Evolutionary conservation across 2,329 filamentous ascomycete genomes (phyloP), one percentile per base, ranked within the genome.

Genomic region (Aspergillus alliaceus): DNA sequence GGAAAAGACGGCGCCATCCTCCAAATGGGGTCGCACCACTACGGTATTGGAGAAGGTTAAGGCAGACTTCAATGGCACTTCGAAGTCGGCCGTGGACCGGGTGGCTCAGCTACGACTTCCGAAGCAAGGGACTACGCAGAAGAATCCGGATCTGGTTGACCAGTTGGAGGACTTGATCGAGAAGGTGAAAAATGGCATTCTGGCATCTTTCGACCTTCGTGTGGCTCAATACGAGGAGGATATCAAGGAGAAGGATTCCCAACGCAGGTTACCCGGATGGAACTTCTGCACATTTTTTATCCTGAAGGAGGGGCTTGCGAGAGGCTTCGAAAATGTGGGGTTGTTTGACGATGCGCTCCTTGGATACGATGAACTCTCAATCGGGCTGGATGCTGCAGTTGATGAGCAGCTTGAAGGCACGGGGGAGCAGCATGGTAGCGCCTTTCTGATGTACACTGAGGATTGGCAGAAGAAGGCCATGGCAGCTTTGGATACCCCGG

Each of bases 261-360:
- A 98, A 72, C 84, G 93, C 47, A 87, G 82, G 32, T 77, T 99
- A 18, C 95, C 95, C 0, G 95, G 95, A 0, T 99, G 95, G 95
- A 99, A 99, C 70, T 99, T 99, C 71, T 98, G 95, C 75, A 99
- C 95, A 0, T 99, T 99, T 72, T 99, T 99, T 72, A 93, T 99
- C 15, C 82, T 99, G 8, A 99, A 99, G 69, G 95, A 99, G 73
- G 95, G 95, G 0, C 79, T 99, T 34, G 93, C 95, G 1, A 85
- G 91, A 64, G 96, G 93, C 0, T 96, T 99, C 64, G 96, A 99
- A 73, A 98, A 91, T 70, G 93, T 98, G 3, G 96, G 96, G 0
- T 80, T 99, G 9, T 91, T 97, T 8, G 95, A 99, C 69, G 95
- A 99, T 80, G 93, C 95, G 3, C 78, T 99, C 37, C 90, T 95